phyloP scores from a whole-genome alignment of 768 basidiomycete genomes.

The Pisolithus sp. region DNA sequence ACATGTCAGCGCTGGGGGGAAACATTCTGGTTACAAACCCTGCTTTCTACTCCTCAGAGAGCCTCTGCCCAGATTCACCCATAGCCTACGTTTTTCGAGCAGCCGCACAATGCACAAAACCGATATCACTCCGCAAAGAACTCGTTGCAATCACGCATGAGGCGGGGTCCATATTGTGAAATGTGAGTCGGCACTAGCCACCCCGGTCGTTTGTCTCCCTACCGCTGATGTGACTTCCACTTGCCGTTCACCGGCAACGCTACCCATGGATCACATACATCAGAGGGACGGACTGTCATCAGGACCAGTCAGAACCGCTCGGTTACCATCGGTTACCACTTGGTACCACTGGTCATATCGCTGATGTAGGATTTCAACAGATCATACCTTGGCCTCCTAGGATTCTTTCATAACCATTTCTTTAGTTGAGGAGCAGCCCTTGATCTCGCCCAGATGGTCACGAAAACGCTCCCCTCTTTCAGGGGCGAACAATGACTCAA shows the following conservation, averaged over 20 bases:
- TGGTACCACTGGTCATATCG: too few species aligned
- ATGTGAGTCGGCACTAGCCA: constrained; percentile 38
- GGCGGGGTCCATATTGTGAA: constrained; percentile 67
- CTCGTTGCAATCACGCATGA: constrained; percentile 74
- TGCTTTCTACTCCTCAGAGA: constrained; percentile 65
- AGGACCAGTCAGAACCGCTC: too few species aligned
- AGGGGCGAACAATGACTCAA: constrained; percentile 59
- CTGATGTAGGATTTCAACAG: constrained; percentile 65
- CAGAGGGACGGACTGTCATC: too few species aligned
- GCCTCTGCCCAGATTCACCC: constrained; percentile 61
- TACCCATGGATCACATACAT: neutral
- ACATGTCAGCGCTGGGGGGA: constrained; percentile 61
- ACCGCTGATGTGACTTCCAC: neutral
- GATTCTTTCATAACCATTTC: constrained; percentile 50
- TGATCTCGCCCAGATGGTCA: constrained; percentile 65
- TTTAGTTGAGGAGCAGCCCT: constrained; percentile 58
- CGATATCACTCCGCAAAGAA: constrained; percentile 62
- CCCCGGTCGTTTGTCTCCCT: neutral
- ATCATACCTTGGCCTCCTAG: constrained; percentile 61
- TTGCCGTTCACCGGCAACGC: neutral
- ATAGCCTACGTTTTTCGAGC: constrained; percentile 66
- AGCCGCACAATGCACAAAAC: constrained; percentile 49
- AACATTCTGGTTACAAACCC: constrained; percentile 76
- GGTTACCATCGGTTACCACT: too few species aligned
- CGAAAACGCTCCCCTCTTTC: constrained; percentile 67